phyloP scores from a whole-genome alignment of 441 rosid genomes.

The Bruguiera hainesii region DNA sequence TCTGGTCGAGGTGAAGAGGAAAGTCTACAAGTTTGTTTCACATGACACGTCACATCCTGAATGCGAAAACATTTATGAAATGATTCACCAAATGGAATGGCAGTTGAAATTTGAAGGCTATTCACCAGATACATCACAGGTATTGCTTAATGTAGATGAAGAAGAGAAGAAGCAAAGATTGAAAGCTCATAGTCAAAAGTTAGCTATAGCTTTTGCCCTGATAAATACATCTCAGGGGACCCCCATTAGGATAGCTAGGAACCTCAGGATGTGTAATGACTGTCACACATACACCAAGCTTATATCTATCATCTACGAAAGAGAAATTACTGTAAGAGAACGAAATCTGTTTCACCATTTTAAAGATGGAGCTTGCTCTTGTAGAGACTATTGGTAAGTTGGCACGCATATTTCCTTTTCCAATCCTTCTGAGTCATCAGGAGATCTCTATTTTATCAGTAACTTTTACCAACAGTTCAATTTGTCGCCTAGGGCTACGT shows the following conservation, averaged over 20 bases:
- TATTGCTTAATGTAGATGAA: constrained; percentile 57
- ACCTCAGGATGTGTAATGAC: constrained; percentile 76
- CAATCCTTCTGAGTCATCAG: not conserved
- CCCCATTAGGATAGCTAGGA: constrained; percentile 56
- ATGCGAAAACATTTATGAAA: constrained; percentile 40
- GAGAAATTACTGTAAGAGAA: constrained; percentile 68
- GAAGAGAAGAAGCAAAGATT: constrained; percentile 65
- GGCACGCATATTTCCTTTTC: not conserved
- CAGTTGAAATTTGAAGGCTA: constrained; percentile 61
- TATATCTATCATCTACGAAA: constrained; percentile 48
- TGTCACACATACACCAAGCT: constrained; percentile 70
- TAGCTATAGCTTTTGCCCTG: constrained; percentile 77
- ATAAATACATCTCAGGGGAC: constrained; percentile 44
- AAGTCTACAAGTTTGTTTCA: constrained; percentile 55
- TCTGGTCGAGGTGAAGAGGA: constrained; percentile 50
- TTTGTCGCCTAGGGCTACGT: not conserved
- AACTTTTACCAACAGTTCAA: not conserved
- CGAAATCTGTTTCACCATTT: constrained; percentile 70
- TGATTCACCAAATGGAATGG: constrained; percentile 72
- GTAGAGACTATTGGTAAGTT: constrained; percentile 69
- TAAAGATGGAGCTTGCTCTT: constrained; percentile 74
- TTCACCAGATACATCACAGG: constrained; percentile 45
- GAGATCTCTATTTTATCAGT: not conserved
- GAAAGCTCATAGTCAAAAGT: constrained; percentile 74
- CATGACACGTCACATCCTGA: constrained; percentile 45